A percentile compares a stretch with the other conserved stretches of the same genome.
Conservation (phyloP, 352 stramenopile genomes). For the Phytopythium ostracodes region DNA sequence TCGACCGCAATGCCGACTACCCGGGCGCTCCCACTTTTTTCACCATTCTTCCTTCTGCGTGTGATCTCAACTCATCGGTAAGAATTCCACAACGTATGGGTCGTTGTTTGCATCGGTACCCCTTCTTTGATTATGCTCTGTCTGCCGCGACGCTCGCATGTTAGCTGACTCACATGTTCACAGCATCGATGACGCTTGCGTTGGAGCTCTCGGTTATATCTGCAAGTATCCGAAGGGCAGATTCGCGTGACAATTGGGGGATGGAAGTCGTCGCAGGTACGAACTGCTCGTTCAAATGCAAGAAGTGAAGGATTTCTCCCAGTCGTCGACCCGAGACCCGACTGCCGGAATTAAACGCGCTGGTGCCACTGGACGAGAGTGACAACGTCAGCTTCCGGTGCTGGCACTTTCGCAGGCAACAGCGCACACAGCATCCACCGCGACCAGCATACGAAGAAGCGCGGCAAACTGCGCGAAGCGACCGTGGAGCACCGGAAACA, state of each 20-base stretch:
- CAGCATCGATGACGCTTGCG: background rate
- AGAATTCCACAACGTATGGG: background rate
- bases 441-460: background rate
- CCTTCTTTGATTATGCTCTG: background rate
- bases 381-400: background rate
- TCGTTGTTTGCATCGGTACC: background rate
- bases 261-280: background rate
- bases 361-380: background rate
- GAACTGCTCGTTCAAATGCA: background rate
- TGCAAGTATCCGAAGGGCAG: background rate
- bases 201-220: background rate
- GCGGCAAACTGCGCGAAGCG: background rate
- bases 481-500: background rate
- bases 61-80: slow-evolving; percentile 1
- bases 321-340: background rate
- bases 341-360: no score
- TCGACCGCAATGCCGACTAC: background rate
- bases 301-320: background rate
- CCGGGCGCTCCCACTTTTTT: background rate
- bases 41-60: background rate
- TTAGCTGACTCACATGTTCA: background rate
- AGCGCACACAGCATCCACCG: background rate
- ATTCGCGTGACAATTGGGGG: background rate
- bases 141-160: background rate
- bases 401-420: background rate